Base-by-base conservation (phyloP, 2,329 filamentous ascomycete species). In the Westerdykella sp. region DNA sequence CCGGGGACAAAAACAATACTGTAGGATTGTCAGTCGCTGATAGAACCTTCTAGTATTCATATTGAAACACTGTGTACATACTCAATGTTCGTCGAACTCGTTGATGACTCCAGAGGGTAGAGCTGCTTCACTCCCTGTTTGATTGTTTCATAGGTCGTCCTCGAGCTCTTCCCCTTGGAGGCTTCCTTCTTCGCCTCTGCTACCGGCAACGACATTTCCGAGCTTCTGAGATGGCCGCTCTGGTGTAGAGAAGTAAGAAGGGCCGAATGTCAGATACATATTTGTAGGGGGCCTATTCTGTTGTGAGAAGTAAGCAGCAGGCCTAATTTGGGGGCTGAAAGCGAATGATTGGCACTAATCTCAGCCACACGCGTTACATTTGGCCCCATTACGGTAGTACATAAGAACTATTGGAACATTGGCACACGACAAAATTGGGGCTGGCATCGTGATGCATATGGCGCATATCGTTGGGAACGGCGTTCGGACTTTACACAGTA, bases 1-100 rank as follows among this genome's bases (percentile, higher is more conserved):
- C 41, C 41, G 3, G 41, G 41, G 21, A 43, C 41, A 13, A 39
- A 39, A 14, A 43, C 30, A 28, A 43, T 39, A 35, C 41, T 42
- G n/a, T 12, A 18, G 4, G n/a, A 31, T 30, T 28, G 28, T 28
- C 23, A 16, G 22, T 14, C 11, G 28, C 2, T 15, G 3, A 18
- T 21, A 13, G 7, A 38, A 14, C 2, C n/a, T 4, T 21, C 18
- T 16, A 31, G n/a, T 16, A 2, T 14, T 15, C 38, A 15, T 28
- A 32, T 15, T 35, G 32, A n/a, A n/a, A 35, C 13, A 18, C 12
- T 14, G 12, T 32, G 18, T 15, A 28, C 22, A 23, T 31, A 40
- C 38, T 41, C 39, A 18, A 35, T 13, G 15, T 34, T 41, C 15
- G 28, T 41, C 2, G 28, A 9, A 7, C 13, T 34, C 13, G 31